A percentile compares a stretch with the other conserved stretches of the same genome.
These are phyloP conservation scores for Akanthomyces muscarius DNA, from an alignment of 2,329 filamentous ascomycete species.

Conservation along the genomic window DNA sequence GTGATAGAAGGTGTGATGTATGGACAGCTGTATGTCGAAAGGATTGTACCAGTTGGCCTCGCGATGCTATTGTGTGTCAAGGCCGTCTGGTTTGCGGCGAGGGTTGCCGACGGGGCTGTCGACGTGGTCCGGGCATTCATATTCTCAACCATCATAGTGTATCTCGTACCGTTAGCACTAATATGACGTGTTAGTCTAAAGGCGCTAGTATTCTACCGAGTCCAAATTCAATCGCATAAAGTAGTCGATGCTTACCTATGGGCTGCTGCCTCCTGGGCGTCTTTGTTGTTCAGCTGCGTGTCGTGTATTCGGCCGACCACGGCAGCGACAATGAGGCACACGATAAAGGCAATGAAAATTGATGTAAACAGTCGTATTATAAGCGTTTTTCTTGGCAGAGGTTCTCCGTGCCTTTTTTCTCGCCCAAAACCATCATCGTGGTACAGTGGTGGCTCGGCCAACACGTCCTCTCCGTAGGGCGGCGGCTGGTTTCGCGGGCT, in stretches of 20 bases:
- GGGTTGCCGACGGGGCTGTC: not conserved
- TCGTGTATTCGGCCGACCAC: conserved; percentile 17
- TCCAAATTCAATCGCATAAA: not conserved
- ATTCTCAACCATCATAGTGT: not conserved
- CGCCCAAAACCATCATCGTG: not conserved
- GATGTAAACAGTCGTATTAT: conserved; percentile 15
- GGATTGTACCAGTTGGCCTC: not conserved
- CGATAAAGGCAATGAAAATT: conserved; percentile 13
- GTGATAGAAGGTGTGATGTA: not conserved
- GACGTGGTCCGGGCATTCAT: not conserved
- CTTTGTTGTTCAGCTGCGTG: not conserved
- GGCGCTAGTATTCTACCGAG: not conserved
- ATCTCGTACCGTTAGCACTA: conserved; percentile 4
- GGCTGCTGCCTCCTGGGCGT: not conserved
- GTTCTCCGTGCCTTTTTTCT: conserved; percentile 1
- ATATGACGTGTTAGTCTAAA: not conserved
- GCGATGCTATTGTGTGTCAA: not conserved
- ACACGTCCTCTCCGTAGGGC: conserved; percentile 10
- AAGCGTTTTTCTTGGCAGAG: conserved; percentile 1
- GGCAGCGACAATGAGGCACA: conserved; percentile 16
- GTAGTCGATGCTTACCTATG: not conserved
- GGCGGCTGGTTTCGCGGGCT: conserved; percentile 13
- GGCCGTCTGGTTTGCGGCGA: not conserved
- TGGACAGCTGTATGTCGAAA: conserved; percentile 10
- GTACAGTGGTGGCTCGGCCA: conserved; percentile 1